Conservation (phyloP, 495 filamentous ascomycete species). For the Lasiosphaeria hispida region DNA sequence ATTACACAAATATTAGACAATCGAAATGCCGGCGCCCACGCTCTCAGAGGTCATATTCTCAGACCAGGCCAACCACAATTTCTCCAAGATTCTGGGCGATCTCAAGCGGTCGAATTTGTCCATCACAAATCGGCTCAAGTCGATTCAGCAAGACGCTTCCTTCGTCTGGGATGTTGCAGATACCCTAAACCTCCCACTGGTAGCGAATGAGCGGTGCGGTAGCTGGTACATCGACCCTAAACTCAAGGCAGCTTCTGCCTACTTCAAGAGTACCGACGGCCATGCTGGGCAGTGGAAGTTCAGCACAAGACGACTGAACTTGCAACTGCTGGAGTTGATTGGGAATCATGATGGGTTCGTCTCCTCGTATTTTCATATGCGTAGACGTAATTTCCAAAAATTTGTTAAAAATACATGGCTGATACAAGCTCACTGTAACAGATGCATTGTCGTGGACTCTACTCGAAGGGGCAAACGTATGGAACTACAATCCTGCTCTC, state of each 20-base stretch:
- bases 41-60: constrained; percentile 50
- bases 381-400: background rate
- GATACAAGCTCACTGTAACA: constrained; percentile 28
- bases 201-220: constrained; percentile 91
- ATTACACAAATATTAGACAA: background rate
- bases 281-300: constrained; percentile 89
- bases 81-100: constrained; percentile 52
- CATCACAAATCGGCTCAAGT: constrained; percentile 73
- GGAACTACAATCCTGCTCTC: constrained; percentile 20
- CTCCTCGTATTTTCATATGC: background rate
- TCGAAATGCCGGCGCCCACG: constrained; percentile 20
- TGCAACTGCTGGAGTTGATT: constrained; percentile 68
- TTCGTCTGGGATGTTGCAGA: constrained; percentile 60
- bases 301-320: constrained; percentile 76
- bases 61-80: constrained; percentile 51
- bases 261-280: constrained; percentile 98
- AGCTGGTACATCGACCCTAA: constrained; percentile 87
- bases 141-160: constrained; percentile 63
- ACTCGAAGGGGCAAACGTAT: constrained; percentile 83
- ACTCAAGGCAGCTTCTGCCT: constrained; percentile 66
- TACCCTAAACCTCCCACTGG: constrained; percentile 64
- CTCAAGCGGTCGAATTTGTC: constrained; percentile 74
- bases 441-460: constrained; percentile 93
- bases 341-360: constrained; percentile 58
- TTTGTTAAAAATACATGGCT: background rate